Percentiles rank a stretch among this genome's conserved stretches.
Conservation (phyloP, 306 rosid genomes). For the Fragaria ananassa region DNA sequence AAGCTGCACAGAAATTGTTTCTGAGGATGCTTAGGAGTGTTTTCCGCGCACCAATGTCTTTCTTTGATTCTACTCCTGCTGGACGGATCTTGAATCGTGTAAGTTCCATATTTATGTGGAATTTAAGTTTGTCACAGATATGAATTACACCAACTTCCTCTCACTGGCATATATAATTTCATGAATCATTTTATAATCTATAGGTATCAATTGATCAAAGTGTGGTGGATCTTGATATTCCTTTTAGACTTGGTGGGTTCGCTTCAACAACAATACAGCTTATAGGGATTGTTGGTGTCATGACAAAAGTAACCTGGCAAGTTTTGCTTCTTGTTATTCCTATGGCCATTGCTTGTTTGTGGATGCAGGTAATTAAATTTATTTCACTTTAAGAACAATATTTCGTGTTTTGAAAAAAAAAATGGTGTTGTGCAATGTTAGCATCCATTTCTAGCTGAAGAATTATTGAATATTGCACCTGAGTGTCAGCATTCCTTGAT, state of each 20-base stretch:
- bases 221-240: slow-evolving; percentile 97
- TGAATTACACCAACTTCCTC: slow-evolving; percentile 9
- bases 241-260: slow-evolving; percentile 94
- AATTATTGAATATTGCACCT: slow-evolving; percentile 17
- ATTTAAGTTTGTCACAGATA: not conserved
- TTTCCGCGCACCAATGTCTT: slow-evolving; percentile 87
- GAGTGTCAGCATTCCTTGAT: slow-evolving; percentile 20
- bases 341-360: slow-evolving; percentile 89
- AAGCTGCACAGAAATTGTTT: slow-evolving; percentile 80
- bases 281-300: slow-evolving; percentile 86
- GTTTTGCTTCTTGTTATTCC: slow-evolving; percentile 85
- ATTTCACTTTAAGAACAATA: not conserved
- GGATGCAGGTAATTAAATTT: slow-evolving; percentile 86
- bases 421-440: not conserved
- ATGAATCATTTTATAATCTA: slow-evolving; percentile 20
- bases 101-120: slow-evolving; percentile 26
- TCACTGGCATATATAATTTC: slow-evolving; percentile 25
- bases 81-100: slow-evolving; percentile 96
- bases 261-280: slow-evolving; percentile 93
- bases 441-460: slow-evolving; percentile 3
- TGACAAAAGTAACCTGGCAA: slow-evolving; percentile 92
- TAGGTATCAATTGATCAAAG: slow-evolving; percentile 97
- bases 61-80: slow-evolving; percentile 94
- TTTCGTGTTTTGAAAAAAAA: not conserved
- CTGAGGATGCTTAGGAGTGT: slow-evolving; percentile 82